phyloP scores from a whole-genome alignment of 2,329 filamentous ascomycete genomes.

The Cladobotryum protrusum region DNA sequence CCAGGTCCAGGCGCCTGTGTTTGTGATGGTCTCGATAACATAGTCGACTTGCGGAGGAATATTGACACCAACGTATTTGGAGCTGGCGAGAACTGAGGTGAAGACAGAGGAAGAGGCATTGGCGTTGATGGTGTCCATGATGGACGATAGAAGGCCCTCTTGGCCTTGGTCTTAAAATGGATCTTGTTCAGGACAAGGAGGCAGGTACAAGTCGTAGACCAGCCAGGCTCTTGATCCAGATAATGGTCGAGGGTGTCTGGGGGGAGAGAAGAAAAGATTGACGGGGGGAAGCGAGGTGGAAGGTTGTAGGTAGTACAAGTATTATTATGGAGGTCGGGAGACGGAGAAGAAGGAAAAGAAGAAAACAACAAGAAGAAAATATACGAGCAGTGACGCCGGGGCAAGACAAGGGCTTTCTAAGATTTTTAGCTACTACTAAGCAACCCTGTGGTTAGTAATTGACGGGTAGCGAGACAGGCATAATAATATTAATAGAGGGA shows the following conservation, averaged over 20 bases:
- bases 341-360: slow-evolving; percentile 5
- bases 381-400: neutral
- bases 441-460: neutral
- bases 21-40: slow-evolving; percentile 50
- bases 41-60: slow-evolving; percentile 51
- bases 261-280: slow-evolving; percentile 4
- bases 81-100: slow-evolving; percentile 61
- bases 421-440: slow-evolving; percentile 4
- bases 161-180: neutral
- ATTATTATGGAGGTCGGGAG: neutral
- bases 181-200: neutral
- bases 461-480: neutral
- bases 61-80: slow-evolving; percentile 42
- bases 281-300: slow-evolving; percentile 8
- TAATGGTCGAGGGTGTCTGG: neutral
- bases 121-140: slow-evolving; percentile 43
- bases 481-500: neutral
- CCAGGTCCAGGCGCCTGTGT: slow-evolving; percentile 55
- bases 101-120: slow-evolving; percentile 63
- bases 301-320: too few species aligned
- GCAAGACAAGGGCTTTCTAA: slow-evolving; percentile 6
- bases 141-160: slow-evolving; percentile 10
- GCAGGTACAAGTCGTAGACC: neutral
- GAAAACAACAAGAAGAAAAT: slow-evolving; percentile 1
- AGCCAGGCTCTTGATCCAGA: too few species aligned